phyloP scores from a whole-genome alignment of 106 monocot genomes.

The Ottelia alismoides region DNA sequence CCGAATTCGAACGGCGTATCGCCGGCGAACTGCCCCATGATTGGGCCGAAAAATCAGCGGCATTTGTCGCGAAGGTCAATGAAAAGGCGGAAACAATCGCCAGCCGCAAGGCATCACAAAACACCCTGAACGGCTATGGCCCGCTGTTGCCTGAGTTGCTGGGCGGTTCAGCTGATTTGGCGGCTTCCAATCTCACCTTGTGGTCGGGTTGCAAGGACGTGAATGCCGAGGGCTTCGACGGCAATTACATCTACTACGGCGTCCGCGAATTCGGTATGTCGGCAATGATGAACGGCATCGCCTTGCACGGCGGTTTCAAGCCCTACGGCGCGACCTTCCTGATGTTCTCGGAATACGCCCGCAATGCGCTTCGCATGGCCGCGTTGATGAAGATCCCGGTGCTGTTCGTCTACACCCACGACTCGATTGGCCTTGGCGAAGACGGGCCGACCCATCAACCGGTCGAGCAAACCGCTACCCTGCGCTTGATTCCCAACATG shows the following conservation, averaged over 20 bases:
- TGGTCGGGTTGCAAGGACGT: constrained; percentile 18
- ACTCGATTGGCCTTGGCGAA: no score
- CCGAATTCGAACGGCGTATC: no score
- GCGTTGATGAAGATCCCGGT: constrained; percentile 21
- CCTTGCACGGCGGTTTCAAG: constrained; percentile 20
- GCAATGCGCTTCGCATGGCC: constrained; percentile 23
- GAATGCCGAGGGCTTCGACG: constrained; percentile 1
- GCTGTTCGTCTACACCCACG: constrained; percentile 18
- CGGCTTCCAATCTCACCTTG: constrained; percentile 21
- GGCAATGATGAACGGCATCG: constrained; percentile 26
- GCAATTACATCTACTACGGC: constrained; percentile 19
- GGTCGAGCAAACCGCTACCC: constrained; percentile 14
- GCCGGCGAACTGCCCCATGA: no score
- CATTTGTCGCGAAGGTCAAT: no score
- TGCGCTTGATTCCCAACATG: constrained; percentile 18
- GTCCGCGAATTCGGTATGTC: constrained; percentile 25
- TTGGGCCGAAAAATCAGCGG: no score
- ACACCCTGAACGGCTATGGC: constrained; percentile 11
- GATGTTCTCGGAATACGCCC: constrained; percentile 27
- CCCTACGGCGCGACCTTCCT: constrained; percentile 27
- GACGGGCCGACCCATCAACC: no score
- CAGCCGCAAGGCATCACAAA: constrained; percentile 17
- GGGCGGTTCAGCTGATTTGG: constrained; percentile 22
- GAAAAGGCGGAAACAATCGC: no score
- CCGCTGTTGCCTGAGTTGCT: constrained; percentile 20